Conservation (phyloP, 192 early-diverging fungal species). For the Podila epigama region DNA sequence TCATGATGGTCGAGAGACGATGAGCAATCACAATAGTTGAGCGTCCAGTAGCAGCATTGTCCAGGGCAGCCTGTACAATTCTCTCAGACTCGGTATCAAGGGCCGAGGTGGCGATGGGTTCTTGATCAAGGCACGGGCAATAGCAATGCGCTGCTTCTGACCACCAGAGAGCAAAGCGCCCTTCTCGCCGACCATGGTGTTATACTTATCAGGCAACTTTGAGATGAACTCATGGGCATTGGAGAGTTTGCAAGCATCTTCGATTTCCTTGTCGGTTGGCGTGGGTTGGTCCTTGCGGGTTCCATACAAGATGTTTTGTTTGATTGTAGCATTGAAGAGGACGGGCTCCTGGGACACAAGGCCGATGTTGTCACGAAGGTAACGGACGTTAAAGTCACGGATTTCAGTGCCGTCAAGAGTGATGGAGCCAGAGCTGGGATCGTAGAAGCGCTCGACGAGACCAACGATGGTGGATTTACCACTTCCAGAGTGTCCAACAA, state of each 20-base stretch:
- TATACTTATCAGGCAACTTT: conserved; percentile 81
- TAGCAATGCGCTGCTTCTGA: conserved; percentile 95
- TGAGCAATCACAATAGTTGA: conserved; percentile 94
- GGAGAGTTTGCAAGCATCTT: conserved; percentile 67
- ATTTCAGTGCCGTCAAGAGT: conserved; percentile 70
- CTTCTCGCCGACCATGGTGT: conserved; percentile 88
- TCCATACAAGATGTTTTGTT: conserved; percentile 78
- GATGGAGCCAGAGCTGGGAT: conserved; percentile 68
- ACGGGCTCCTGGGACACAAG: conserved; percentile 82
- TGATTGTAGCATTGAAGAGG: conserved; percentile 79
- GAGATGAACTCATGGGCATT: conserved; percentile 82
- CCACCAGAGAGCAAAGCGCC: conserved; percentile 83
- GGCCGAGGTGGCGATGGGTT: conserved; percentile 89
- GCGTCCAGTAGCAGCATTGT: conserved; percentile 74
- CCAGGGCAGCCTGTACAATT: conserved; percentile 84
- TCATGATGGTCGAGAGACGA: conserved; percentile 87
- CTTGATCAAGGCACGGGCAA: conserved; percentile 92
- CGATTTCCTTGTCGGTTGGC: conserved; percentile 78
- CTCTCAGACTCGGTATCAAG: conserved; percentile 83
- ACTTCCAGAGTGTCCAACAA: conserved; percentile 87
- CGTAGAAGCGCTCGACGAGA: conserved; percentile 81
- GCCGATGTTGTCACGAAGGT: conserved; percentile 74
- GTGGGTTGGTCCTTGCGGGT: conserved; percentile 49
- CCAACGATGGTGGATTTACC: conserved; percentile 81
- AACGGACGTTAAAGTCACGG: conserved; percentile 62